These are phyloP conservation scores for Ceratocystis colombiana DNA, from an alignment of 2,329 filamentous ascomycete genomes.

Conservation along the genomic window DNA sequence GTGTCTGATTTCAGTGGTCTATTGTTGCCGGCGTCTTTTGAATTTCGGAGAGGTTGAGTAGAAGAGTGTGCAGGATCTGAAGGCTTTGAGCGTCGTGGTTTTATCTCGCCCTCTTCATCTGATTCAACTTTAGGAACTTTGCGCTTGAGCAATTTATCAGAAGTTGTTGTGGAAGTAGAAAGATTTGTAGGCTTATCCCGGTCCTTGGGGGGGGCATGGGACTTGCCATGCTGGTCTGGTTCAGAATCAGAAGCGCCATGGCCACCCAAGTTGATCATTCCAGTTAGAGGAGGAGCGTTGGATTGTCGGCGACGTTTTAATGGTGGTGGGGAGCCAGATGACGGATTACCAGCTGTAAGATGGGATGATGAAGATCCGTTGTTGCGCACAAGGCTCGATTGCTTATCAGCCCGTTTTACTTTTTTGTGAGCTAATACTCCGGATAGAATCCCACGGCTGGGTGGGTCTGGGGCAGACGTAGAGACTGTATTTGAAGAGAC, in stretches of 20 bases:
- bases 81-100: constrained; percentile 43
- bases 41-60: neutral
- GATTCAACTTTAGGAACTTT: constrained; percentile 47
- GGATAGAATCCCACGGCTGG: constrained; percentile 8
- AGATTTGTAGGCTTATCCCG: constrained; percentile 38
- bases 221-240: constrained; percentile 39
- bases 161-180: neutral
- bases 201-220: constrained; percentile 39
- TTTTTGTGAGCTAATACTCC: constrained; percentile 23
- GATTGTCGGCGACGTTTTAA: constrained; percentile 21
- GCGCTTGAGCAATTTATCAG: constrained; percentile 37
- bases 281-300: constrained; percentile 7
- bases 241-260: constrained; percentile 49
- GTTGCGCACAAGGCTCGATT: neutral
- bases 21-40: constrained; percentile 16
- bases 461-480: constrained; percentile 2
- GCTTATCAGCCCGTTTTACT: constrained; percentile 20
- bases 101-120: constrained; percentile 47
- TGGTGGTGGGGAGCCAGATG: constrained; percentile 21
- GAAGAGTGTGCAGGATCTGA: constrained; percentile 26
- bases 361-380: neutral
- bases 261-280: neutral
- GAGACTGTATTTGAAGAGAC: constrained; percentile 12
- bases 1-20: constrained; percentile 19
- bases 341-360: neutral